These are phyloP conservation scores for Fusarium fujikuroi DNA, from an alignment of 2,329 filamentous ascomycete genomes.

Conservation along the genomic window DNA sequence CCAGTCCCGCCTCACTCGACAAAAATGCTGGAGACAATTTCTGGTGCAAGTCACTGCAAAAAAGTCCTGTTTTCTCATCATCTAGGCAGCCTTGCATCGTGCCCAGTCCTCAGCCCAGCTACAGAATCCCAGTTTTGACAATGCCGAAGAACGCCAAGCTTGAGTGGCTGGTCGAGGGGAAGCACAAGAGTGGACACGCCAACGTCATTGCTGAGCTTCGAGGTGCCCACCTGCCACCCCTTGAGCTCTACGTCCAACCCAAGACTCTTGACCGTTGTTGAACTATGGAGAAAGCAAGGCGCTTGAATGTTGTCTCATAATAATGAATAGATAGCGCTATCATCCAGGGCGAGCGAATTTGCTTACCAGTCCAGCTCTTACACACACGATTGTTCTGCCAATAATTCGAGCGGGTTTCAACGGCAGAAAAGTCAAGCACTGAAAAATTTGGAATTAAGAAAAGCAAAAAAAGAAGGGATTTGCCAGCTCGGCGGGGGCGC, in stretches of 20 bases:
- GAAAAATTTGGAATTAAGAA: not conserved
- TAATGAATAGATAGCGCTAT: not conserved
- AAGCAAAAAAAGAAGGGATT: not conserved
- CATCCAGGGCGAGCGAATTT: not conserved
- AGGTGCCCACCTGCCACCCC: not conserved
- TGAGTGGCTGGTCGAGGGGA: conserved; percentile 15
- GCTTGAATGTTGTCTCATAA: not conserved
- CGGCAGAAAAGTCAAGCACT: not conserved
- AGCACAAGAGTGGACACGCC: conserved; percentile 4
- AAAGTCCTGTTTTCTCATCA: not conserved
- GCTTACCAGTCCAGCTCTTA: not conserved
- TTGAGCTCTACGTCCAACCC: conserved; percentile 1
- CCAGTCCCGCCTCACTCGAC: not conserved
- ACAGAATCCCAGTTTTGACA: conserved; percentile 1
- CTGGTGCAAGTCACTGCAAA: not conserved
- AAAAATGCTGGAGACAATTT: not conserved
- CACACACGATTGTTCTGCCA: not conserved
- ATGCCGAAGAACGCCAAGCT: conserved; percentile 17
- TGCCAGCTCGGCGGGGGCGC: not conserved
- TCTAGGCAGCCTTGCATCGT: not conserved
- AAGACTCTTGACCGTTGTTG: not conserved
- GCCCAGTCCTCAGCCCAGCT: not conserved
- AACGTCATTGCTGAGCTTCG: conserved; percentile 28
- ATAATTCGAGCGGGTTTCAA: not conserved
- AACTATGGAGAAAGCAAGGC: not conserved